Evolutionary conservation across 2,329 filamentous ascomycete genomes (phyloP).

Genomic region (Sporothrix protearum): DNA sequence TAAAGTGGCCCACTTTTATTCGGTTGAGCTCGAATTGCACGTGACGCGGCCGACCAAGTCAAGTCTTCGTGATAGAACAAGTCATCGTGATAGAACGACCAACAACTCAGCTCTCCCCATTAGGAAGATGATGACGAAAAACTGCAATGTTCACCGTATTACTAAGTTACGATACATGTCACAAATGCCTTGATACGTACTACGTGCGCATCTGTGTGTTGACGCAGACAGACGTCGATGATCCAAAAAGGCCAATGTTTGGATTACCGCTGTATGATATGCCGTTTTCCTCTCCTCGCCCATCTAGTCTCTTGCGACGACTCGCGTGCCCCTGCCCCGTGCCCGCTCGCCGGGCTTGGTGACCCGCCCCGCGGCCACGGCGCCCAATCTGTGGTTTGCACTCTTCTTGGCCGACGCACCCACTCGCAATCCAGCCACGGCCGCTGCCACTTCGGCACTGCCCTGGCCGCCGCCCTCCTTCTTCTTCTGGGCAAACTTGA

Average conservation of each 20-base stretch:
- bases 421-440: not conserved
- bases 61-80: too few species aligned
- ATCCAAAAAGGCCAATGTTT: not conserved
- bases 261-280: not conserved
- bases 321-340: not conserved
- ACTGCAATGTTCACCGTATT: too few species aligned
- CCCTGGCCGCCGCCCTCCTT: not conserved
- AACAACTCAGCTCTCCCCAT: not conserved
- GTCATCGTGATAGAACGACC: not conserved
- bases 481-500: conserved; percentile 40
- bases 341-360: not conserved
- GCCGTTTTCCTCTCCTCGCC: too few species aligned
- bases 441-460: conserved; percentile 6
- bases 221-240: not conserved
- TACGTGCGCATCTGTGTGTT: not conserved
- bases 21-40: not conserved
- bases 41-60: not conserved
- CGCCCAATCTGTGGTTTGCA: not conserved
- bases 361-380: not conserved
- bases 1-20: conserved; percentile 1
- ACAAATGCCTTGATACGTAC: too few species aligned
- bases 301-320: not conserved
- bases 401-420: not conserved
- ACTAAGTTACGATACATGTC: too few species aligned
- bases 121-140: too few species aligned